Evolutionary conservation across 192 early-diverging fungal genomes (phyloP), one percentile per base, ranked within the genome.

Genomic region (Dissophora ornata): DNA sequence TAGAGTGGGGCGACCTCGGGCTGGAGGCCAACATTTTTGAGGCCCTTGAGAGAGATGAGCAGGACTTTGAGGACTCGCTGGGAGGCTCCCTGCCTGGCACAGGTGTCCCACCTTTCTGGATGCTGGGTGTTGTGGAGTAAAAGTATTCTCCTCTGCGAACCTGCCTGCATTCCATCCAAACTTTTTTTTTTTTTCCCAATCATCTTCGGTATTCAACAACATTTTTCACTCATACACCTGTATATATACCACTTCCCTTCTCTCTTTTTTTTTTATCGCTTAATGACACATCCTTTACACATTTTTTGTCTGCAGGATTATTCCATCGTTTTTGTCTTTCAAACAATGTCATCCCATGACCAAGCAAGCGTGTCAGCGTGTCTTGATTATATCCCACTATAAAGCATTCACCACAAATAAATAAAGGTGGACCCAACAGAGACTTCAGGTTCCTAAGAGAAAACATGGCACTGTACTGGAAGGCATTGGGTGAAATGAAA

Each of bases 51-150:
- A 62, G 59, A 38, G 73, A 80, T 32, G 73, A 70, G 1, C 53
- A 71, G 15, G 73, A 63, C 42, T 25, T 71, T 40, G 68, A 80
- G 29, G 55, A 81, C 10, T 67, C 63, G 1, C 67, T 79, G 36
- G 69, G 67, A 16, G 77, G 69, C n/a, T 62, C 62, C 1, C 25
- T 70, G 12, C 77, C 67, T 18, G 66, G 63, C 25, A 60, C 67
- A 7, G 85, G 85, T 2, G 80, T 86, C 12, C 81, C 85, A 32
- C 83, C 82, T 15, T 86, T 84, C 55, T 86, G 85, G 85, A 86
- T 86, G 85, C 38, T 86, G 22, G 83, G 81, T 22, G 57, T 79
- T 4, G 81, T 77, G 6, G 71, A 57, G 41, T 77, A 62, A 62
- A n/a, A n/a, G n/a, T n/a, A n/a, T 34, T 7, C 25, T 5, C 15